A percentile compares a stretch with the other conserved stretches of the same genome.
Conservation (phyloP, 1,284 basidiomycete species). For the Sanghuangporus weigelae region DNA sequence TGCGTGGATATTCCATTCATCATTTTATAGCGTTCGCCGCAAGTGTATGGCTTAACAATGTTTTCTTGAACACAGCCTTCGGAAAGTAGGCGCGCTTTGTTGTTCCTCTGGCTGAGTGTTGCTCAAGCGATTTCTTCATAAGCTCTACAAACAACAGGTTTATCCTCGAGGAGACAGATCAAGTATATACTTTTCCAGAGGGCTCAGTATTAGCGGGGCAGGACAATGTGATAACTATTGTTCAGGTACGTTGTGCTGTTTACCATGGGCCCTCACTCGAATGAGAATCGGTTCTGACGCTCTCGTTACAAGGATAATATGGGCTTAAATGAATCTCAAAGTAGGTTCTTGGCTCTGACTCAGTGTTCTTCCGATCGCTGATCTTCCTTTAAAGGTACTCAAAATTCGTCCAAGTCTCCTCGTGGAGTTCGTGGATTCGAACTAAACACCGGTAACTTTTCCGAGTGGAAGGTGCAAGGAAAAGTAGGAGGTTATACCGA, state of each 20-base stretch:
- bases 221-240: constrained; percentile 72
- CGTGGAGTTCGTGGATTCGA: constrained; percentile 75
- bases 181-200: constrained; percentile 54
- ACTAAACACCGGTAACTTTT: constrained; percentile 54
- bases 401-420: constrained; percentile 53
- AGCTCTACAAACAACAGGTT: constrained; percentile 54
- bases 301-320: constrained; percentile 57
- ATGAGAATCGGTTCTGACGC: neutral
- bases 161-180: constrained; percentile 57
- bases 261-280: neutral
- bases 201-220: constrained; percentile 41
- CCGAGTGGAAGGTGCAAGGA: constrained; percentile 76
- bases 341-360: constrained; percentile 28
- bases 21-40: constrained; percentile 59
- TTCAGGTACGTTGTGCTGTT: constrained; percentile 45
- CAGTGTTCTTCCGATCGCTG: neutral
- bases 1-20: neutral
- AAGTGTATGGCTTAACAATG: constrained; percentile 73
- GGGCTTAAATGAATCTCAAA: constrained; percentile 61
- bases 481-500: constrained; percentile 70
- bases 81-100: constrained; percentile 48
- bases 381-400: constrained; percentile 16
- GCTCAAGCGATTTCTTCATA: constrained; percentile 28
- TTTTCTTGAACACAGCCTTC: constrained; percentile 66
- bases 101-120: neutral